These are phyloP conservation scores for Fonsecaea monophora DNA, from an alignment of 2,329 filamentous ascomycete species.

Conservation along the genomic window DNA sequence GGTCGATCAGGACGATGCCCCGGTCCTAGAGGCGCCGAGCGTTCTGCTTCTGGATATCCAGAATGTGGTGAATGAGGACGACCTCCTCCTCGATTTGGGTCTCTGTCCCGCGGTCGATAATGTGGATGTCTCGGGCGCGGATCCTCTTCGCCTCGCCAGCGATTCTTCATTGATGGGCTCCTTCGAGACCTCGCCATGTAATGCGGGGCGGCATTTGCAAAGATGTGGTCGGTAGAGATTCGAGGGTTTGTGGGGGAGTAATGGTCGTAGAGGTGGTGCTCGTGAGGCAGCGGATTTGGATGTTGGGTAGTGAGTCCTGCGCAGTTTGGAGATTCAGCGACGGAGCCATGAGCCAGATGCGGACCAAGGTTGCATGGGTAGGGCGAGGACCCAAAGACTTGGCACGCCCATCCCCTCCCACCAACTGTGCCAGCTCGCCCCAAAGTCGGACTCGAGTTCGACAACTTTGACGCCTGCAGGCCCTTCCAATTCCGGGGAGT, in stretches of 20 bases:
- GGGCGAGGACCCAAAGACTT: constrained; percentile 14
- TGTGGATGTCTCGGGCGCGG: constrained; percentile 44
- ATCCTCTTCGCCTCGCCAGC: constrained; percentile 56
- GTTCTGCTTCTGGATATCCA: constrained; percentile 22
- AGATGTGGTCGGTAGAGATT: constrained; percentile 14
- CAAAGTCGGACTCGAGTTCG: constrained; percentile 2
- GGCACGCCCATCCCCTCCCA: neutral
- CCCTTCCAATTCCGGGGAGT: neutral
- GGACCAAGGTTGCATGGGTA: constrained; percentile 6
- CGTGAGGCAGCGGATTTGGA: constrained; percentile 22
- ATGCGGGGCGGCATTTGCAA: constrained; percentile 50
- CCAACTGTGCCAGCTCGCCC: constrained; percentile 1
- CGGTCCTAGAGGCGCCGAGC: constrained; percentile 19
- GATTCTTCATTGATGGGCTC: constrained; percentile 59
- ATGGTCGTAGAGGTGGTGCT: constrained; percentile 18
- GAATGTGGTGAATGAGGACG: constrained; percentile 34
- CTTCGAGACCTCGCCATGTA: constrained; percentile 59
- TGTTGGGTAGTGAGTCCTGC: constrained; percentile 31
- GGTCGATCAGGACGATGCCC: constrained; percentile 23
- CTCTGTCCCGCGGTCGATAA: constrained; percentile 43
- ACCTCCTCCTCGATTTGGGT: constrained; percentile 35
- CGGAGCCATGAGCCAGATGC: constrained; percentile 6
- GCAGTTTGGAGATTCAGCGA: constrained; percentile 34
- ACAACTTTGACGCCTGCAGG: neutral
- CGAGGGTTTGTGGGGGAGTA: constrained; percentile 1